A percentile compares a stretch with the other conserved stretches of the same genome.
Conservation (phyloP, 1,284 basidiomycete genomes). For the Fomitopsis schrenkii region DNA sequence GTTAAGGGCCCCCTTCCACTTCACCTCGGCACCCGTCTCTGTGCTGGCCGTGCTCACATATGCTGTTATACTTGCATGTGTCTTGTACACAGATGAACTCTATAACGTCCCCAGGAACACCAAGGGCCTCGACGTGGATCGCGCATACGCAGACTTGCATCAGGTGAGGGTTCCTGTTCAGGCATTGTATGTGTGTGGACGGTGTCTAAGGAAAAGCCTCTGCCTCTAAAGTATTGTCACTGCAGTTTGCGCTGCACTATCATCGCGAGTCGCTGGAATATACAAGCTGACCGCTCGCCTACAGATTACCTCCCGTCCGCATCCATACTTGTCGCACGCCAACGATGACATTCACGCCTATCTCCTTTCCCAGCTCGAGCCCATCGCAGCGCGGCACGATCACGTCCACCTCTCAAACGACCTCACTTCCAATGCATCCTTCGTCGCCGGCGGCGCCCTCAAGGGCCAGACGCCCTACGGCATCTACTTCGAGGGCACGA, state of each 20-base stretch:
- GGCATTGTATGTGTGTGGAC: not conserved
- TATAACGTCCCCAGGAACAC: slow-evolving; percentile 43
- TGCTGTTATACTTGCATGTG: slow-evolving; percentile 43
- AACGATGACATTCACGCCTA: slow-evolving; percentile 64
- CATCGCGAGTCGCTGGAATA: not conserved
- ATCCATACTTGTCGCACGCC: slow-evolving; percentile 71
- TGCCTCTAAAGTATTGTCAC: too few species aligned
- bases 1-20: slow-evolving; percentile 17
- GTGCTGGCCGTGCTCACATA: slow-evolving; percentile 50
- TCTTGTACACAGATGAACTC: slow-evolving; percentile 52
- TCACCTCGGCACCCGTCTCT: slow-evolving; percentile 41
- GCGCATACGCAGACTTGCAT: slow-evolving; percentile 61
- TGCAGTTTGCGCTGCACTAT: not conserved
- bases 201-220: too few species aligned
- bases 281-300: not conserved
- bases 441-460: slow-evolving; percentile 27
- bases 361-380: slow-evolving; percentile 49
- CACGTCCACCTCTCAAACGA: slow-evolving; percentile 53
- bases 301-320: slow-evolving; percentile 65
- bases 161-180: slow-evolving; percentile 32
- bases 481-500: slow-evolving; percentile 69
- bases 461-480: slow-evolving; percentile 23
- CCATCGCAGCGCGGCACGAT: slow-evolving; percentile 39
- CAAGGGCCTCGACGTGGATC: slow-evolving; percentile 48
- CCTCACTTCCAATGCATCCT: slow-evolving; percentile 53